Base-by-base conservation (phyloP, 2,329 filamentous ascomycete genomes). In the Xylaria sp. region DNA sequence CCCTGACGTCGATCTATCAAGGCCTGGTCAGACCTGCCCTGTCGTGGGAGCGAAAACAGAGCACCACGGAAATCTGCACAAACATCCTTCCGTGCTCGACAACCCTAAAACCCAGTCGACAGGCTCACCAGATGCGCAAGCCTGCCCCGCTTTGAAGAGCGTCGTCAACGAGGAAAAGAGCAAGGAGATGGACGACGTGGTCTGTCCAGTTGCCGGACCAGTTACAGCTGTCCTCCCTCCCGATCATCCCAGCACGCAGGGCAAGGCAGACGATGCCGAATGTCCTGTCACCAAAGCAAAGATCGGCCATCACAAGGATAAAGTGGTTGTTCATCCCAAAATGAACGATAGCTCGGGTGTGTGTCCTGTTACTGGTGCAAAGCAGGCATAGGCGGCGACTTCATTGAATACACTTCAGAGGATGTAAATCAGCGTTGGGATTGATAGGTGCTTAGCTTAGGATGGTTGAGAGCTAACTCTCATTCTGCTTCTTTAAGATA, bases 251-350 rank as follows among this genome's bases (percentile, higher is more conserved):
- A 80, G 79, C 49, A 80, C 75, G 2, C 72, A 71, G 33, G 73
- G 68, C 63, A 71, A 72, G 33, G 55, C 68, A 55, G 76, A 79
- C 72, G 72, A 71, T 18, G 76, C 78, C 48, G 79, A 79, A 63
- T 83, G 82, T 70, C 81, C 81, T 9, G 79, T 83, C 63, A 83
- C 82, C 18, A 82, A 83, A 75, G 82, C 82, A 43, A 77, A 78
- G 67, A 78, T 83, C 4, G 81, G 80, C 3, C 81, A 83, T 66
- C 81, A 83, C 73, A 82, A 82, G 78, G 79, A 79, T 67, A 82
- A 80, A 71, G 75, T 83, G 20, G 58, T 74, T 13, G 73, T 71
- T 12, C 82, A 83, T 69, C 82, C 82, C 6, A 76, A 75, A 18
- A 75, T 83, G 20, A 71, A 74, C 13, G 68, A 71, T 2, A 75